Base-by-base conservation (phyloP, 345 rosid species). In the Cardiospermum halicacabum region DNA sequence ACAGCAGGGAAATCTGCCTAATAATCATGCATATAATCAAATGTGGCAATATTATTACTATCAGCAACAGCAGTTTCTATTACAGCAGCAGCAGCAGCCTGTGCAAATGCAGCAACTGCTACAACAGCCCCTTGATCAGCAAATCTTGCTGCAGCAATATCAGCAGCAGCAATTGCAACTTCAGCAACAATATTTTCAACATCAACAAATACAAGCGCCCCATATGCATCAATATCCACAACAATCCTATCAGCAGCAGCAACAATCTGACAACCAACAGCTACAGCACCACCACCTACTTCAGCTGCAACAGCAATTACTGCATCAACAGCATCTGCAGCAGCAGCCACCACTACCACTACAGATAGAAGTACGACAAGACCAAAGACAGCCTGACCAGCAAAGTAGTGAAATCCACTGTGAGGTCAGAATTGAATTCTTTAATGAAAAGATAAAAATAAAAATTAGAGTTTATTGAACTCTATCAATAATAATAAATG, bases 11-110 rank as follows among this genome's bases (percentile, higher is more conserved):
- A 73, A 70, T 66, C 37, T 70, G 72, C 85, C 80, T 75, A 77
- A 75, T 73, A 77, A 60, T 53, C 76, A 78, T 71, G 85, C 83
- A 34, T 81, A 89, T 77, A 77, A 81, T 70, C 89, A 87, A 58
- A 81, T 78, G 85, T 89, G 89, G 91, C 98, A 89, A 66, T 80
- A 88, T 42, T 92, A 87, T 74, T 86, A 81, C 74, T 81, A 81
- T 74, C 80, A 82, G 70, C 83, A 85, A 58, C 86, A 85, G 53
- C 73, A 69, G 61, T 61, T 66, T 31, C 56, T 72, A 60, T 62
- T 58, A 63, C 85, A 73, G 72, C 87, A 78, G 39, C 82, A 76
- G 42, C 85, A 79, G 50, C 77, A 67, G 58, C 71, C 50, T 5
- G 66, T 63, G 60, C 72, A 57, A 65, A 75, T 64, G 16, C 78